These are phyloP conservation scores for Penicillium sp. DNA, from an alignment of 2,329 filamentous ascomycete species.

Conservation along the genomic window DNA sequence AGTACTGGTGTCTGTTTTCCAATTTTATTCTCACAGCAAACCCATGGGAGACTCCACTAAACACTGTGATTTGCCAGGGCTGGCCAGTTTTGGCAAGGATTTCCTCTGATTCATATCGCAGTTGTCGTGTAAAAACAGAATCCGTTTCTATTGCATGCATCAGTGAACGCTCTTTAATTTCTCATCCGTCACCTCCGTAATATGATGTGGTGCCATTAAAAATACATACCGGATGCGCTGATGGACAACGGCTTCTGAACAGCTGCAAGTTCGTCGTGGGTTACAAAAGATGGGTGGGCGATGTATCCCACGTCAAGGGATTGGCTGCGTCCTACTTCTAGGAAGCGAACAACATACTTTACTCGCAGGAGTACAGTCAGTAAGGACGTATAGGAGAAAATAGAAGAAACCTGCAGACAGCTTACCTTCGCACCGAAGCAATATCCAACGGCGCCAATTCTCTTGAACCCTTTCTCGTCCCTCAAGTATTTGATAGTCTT, in stretches of 20 bases:
- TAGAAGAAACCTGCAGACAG: not conserved
- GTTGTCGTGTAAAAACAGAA: constrained; percentile 60
- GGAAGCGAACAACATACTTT: constrained; percentile 67
- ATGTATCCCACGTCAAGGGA: constrained; percentile 64
- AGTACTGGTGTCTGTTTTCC: constrained; percentile 56
- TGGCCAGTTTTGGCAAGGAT: constrained; percentile 55
- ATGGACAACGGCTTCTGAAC: constrained; percentile 68
- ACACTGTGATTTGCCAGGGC: constrained; percentile 75
- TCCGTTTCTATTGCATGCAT: constrained; percentile 52
- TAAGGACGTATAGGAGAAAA: not conserved
- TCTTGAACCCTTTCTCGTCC: constrained; percentile 53
- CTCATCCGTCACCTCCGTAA: not conserved
- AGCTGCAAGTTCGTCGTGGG: constrained; percentile 60
- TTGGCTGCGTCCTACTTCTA: constrained; percentile 49
- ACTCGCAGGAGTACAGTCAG: not conserved
- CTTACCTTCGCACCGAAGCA: constrained; percentile 70
- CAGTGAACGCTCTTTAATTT: not conserved
- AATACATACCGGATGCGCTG: constrained; percentile 46
- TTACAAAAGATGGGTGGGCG: constrained; percentile 74
- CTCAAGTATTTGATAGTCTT: constrained; percentile 54
- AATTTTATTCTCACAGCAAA: constrained; percentile 68
- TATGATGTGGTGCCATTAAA: constrained; percentile 9
- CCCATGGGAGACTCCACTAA: constrained; percentile 66
- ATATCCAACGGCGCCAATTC: constrained; percentile 65
- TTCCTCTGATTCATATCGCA: constrained; percentile 62